Evolutionary conservation across 768 basidiomycete species (phyloP), one percentile per base, ranked within the genome.

Genomic region (Panellus pusillus): DNA sequence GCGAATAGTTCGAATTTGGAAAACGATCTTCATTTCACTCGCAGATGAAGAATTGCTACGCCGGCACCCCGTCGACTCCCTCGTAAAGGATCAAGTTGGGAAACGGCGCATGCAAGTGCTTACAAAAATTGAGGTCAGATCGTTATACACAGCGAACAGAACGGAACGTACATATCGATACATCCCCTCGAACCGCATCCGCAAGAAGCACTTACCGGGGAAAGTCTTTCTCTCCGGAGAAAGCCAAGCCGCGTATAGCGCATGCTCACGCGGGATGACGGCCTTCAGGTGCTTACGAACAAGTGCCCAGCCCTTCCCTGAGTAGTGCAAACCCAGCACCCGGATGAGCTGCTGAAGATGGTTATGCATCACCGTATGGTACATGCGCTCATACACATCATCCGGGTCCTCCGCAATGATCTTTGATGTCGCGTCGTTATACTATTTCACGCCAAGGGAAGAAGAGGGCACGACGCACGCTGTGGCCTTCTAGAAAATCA

Each of bases 261-360:
- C 68, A 61, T 82, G 81, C 3, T 73, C 72, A 40, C 55, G 61
- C 7, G 82, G 81, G 43, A 84, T 76, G 18, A 70, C 64, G 18
- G 67, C 68, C 28, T 66, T 67, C 37, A 83, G 65, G 50, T 77
- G 74, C n/a, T 66, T 62, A 14, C 79, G 70, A 19, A 82, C 77
- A 12, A 82, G 62, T 9, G 67, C 68, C 79, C 81, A 83, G 4
- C 80, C 81, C n/a, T 61, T 67, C 15, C 81, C 80, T 44, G 74
- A 78, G 61, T 82, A 79, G 62, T 84, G 82, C 14, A 84, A 67
- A 11, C 72, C 80, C 50, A 84, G 74, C 6, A 84, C 76, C 2
- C 82, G 76, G 50, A 82, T 79, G 39, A 83, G 74, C 55, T 79
- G 81, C 60, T 84, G 82, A 27, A 84, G 68, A 46, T 84, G 81